Percentiles rank a stretch among this genome's conserved stretches.
phyloP scores from a whole-genome alignment of 495 filamentous ascomycete genomes.

The Sabuloglossum arenarium region DNA sequence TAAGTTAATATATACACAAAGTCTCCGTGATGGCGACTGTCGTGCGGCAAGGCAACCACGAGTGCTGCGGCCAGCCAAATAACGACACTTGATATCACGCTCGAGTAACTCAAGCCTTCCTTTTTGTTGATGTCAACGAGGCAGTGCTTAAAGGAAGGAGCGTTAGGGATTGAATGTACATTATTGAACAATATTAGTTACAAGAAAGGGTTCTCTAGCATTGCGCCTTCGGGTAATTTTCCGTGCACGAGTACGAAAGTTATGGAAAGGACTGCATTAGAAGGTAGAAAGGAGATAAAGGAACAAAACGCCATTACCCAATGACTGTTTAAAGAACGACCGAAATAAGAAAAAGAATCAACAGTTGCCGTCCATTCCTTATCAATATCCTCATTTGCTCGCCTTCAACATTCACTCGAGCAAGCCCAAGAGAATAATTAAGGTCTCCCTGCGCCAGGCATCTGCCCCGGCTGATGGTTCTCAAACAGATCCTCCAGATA shows the following conservation, averaged over 20 bases:
- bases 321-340: background rate
- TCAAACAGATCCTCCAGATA: slow-evolving; percentile 89
- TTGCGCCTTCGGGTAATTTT: background rate
- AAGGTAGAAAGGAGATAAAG: background rate
- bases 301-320: background rate
- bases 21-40: background rate
- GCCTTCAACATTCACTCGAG: background rate
- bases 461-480: slow-evolving; percentile 21
- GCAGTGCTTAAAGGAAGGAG: too few species aligned
- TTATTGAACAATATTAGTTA: background rate
- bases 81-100: too few species aligned
- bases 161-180: background rate
- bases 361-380: background rate
- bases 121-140: too few species aligned
- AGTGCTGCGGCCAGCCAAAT: background rate
- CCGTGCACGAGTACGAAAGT: background rate
- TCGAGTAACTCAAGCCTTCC: too few species aligned
- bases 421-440: background rate
- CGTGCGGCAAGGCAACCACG: background rate
- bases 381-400: background rate
- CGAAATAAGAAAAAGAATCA: background rate
- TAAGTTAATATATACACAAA: background rate
- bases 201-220: background rate
- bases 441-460: background rate
- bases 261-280: background rate